Conservation (phyloP, 1,139 yeast species). For the Kodamaea derodonti region DNA sequence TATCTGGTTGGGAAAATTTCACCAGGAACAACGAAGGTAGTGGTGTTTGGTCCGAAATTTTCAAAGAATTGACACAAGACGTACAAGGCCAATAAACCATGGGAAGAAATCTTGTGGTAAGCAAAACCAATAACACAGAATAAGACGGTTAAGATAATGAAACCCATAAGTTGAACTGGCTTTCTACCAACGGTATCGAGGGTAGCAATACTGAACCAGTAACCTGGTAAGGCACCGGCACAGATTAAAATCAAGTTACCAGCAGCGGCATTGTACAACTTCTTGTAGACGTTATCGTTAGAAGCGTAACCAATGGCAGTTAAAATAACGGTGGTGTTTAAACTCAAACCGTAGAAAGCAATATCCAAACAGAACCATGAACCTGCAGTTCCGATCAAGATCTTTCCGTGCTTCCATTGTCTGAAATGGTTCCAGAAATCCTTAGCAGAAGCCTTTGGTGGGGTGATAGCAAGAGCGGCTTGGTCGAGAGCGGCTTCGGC, state of each 20-base stretch:
- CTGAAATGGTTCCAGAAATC: conserved; percentile 71
- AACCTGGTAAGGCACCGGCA: conserved; percentile 90
- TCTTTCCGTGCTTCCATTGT: conserved; percentile 85
- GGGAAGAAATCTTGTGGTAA: conserved; percentile 57
- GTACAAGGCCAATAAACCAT: conserved; percentile 70
- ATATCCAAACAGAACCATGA: conserved; percentile 96
- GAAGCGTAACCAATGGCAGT: conserved; percentile 72
- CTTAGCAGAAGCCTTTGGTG: conserved; percentile 53
- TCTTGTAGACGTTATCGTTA: conserved; percentile 54
- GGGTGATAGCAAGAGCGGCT: conserved; percentile 39
- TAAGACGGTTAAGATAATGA: conserved; percentile 59
- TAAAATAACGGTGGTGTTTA: conserved; percentile 75
- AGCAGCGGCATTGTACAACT: conserved; percentile 72
- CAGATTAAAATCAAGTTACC: conserved; percentile 84
- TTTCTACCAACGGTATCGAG: conserved; percentile 77
- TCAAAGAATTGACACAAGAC: conserved; percentile 78
- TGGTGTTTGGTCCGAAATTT: conserved; percentile 91
- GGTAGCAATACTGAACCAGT: conserved; percentile 76
- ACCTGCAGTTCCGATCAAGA: conserved; percentile 88
- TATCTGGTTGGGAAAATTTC: conserved; percentile 95
- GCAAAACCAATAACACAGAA: conserved; percentile 77
- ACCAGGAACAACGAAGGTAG: conserved; percentile 94
- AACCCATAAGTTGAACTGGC: conserved; percentile 72
- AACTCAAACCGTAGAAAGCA: conserved; percentile 86
- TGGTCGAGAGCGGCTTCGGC: conserved; percentile 38